These are phyloP conservation scores for Populus hybrid DNA, from an alignment of 441 rosid genomes.

Conservation along the genomic window DNA sequence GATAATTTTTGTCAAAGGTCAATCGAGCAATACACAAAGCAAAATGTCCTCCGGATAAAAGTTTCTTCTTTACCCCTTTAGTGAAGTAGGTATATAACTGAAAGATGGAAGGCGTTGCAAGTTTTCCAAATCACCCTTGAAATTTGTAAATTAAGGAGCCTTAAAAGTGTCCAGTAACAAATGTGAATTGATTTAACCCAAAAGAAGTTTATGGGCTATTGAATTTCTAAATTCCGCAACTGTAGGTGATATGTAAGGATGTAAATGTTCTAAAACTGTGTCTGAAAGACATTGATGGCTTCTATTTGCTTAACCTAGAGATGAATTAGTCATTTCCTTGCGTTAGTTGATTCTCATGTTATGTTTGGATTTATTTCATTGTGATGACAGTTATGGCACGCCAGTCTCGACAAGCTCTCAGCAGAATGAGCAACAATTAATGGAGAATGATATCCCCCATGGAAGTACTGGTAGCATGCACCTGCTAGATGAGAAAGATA, in stretches of 20 bases:
- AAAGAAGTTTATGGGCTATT: neutral
- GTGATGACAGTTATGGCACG: constrained; percentile 14
- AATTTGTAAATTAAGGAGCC: neutral
- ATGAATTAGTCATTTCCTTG: neutral
- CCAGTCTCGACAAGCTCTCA: constrained; percentile 15
- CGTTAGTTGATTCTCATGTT: neutral
- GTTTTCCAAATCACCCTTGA: neutral
- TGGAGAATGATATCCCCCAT: constrained; percentile 21
- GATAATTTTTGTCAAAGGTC: neutral
- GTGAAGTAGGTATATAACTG: too few relatives aligned
- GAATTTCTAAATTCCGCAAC: neutral
- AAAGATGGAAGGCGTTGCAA: neutral
- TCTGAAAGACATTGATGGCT: neutral
- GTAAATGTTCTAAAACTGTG: neutral
- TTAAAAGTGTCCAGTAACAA: neutral
- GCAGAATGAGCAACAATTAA: constrained; percentile 14
- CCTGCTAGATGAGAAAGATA: constrained; percentile 8
- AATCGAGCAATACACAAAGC: neutral
- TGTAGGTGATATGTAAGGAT: neutral
- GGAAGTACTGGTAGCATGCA: neutral
- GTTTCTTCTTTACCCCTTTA: too few relatives aligned
- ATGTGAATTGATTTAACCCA: neutral
- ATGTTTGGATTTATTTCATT: constrained; percentile 7
- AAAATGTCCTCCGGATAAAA: neutral
- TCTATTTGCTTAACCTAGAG: neutral